These are phyloP conservation scores for Cetradonia linearis DNA, from an alignment of 495 filamentous ascomycete species.

Conservation along the genomic window DNA sequence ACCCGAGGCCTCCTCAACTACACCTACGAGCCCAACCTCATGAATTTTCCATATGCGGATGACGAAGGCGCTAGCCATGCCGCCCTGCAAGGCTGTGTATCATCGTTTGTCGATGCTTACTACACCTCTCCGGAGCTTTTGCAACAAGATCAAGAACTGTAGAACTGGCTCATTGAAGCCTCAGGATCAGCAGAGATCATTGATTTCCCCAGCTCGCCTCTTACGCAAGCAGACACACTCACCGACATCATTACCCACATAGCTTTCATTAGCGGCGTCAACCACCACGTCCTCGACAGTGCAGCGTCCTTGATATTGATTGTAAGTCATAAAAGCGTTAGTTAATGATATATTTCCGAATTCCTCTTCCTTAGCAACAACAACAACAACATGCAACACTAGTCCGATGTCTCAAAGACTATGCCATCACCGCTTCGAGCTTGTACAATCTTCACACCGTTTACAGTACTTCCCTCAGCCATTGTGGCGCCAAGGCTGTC, in stretches of 20 bases:
- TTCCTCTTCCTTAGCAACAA: too few relatives aligned
- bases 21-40: slow-evolving; percentile 25
- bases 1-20: slow-evolving; percentile 29
- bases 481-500: too few relatives aligned
- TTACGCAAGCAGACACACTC: slow-evolving; percentile 20
- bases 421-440: too few relatives aligned
- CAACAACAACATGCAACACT: too few relatives aligned
- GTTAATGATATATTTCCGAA: too few relatives aligned
- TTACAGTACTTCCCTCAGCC: too few relatives aligned
- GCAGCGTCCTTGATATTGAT: too few relatives aligned
- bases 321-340: too few relatives aligned
- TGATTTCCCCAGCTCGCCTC: slow-evolving; percentile 25
- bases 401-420: too few relatives aligned
- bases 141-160: slow-evolving; percentile 27
- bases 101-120: slow-evolving; percentile 29
- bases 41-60: slow-evolving; percentile 31
- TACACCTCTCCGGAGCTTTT: slow-evolving; percentile 24
- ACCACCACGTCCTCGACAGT: slow-evolving; percentile 31
- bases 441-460: too few relatives aligned
- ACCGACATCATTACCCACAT: slow-evolving; percentile 32
- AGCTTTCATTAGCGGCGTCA: slow-evolving; percentile 21
- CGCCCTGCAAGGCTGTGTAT: slow-evolving; percentile 27
- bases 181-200: slow-evolving; percentile 23
- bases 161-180: slow-evolving; percentile 27
- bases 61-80: slow-evolving; percentile 27